phyloP scores from a whole-genome alignment of 257 asterid genomes.

The Ballota nigra region DNA sequence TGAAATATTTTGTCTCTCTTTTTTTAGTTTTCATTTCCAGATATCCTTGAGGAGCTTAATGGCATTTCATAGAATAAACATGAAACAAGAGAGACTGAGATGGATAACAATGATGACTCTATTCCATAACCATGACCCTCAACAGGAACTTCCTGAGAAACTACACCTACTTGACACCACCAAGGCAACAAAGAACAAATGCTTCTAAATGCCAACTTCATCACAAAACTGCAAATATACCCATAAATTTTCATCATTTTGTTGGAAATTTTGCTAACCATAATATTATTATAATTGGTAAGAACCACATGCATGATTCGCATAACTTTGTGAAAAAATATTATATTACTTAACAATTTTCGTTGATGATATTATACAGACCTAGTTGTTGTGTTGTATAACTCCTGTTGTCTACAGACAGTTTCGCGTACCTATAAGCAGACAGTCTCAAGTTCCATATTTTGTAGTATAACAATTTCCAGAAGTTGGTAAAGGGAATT shows the following conservation, averaged over 20 bases:
- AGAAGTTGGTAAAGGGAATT: not conserved
- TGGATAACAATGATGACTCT: not conserved
- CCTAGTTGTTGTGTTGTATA: not conserved
- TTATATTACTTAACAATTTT: not conserved
- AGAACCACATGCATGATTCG: not conserved
- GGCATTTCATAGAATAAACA: constrained; percentile 3
- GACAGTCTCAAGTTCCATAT: not conserved
- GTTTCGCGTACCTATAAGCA: not conserved
- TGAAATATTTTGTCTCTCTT: not conserved
- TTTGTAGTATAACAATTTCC: not conserved
- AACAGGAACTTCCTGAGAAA: not conserved
- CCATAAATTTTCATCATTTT: not conserved
- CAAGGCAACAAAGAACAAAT: not conserved
- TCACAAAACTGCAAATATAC: not conserved
- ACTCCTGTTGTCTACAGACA: not conserved
- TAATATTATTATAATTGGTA: not conserved
- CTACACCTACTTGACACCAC: not conserved
- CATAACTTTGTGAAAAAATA: not conserved
- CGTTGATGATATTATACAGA: not conserved
- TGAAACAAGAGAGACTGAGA: not conserved
- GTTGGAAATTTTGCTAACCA: not conserved
- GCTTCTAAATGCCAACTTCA: not conserved
- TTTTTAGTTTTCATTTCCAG: not conserved
- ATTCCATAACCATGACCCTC: not conserved
- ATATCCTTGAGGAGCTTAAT: constrained; percentile 1